Conservation (phyloP, 1,284 basidiomycete genomes). For the Heterobasidion occidentale region DNA sequence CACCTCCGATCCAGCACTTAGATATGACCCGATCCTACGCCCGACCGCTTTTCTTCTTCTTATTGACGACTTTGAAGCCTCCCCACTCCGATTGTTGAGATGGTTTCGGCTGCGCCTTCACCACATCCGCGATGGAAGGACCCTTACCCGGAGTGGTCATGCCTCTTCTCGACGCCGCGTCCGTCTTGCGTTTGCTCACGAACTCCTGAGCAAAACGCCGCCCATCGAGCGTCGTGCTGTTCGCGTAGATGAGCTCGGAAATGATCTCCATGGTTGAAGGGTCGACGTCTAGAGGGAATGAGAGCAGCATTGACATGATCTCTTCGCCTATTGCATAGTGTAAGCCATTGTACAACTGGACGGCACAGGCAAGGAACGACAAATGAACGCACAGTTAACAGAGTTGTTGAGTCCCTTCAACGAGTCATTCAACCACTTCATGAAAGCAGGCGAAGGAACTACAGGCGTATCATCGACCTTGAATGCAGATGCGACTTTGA, state of each 20-base stretch:
- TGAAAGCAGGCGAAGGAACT: conserved; percentile 81
- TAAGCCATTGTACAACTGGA: conserved; percentile 8
- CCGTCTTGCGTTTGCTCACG: conserved; percentile 77
- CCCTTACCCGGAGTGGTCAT: conserved; percentile 28
- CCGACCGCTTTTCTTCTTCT: conserved; percentile 81
- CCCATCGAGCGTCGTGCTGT: conserved; percentile 91
- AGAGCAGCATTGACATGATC: conserved; percentile 85
- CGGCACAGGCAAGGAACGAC: conserved; percentile 7
- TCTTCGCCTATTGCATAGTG: conserved; percentile 65
- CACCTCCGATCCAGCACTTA: too few species aligned
- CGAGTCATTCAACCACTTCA: conserved; percentile 87
- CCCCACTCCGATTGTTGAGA: conserved; percentile 66
- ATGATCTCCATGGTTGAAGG: conserved; percentile 81
- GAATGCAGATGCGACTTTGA: conserved; percentile 29
- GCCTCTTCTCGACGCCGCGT: conserved; percentile 49
- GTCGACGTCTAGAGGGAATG: conserved; percentile 87
- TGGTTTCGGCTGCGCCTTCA: conserved; percentile 81
- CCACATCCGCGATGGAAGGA: conserved; percentile 78
- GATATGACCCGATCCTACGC: conserved; percentile 14
- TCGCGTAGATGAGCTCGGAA: conserved; percentile 88
- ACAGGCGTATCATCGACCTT: conserved; percentile 53
- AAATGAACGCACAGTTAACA: conserved; percentile 60
- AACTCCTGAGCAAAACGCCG: conserved; percentile 92
- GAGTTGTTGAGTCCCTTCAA: conserved; percentile 79
- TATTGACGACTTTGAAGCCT: conserved; percentile 86